Evolutionary conservation across 257 asterid genomes (phyloP).

Genomic region (Paraleonurus japonicus): DNA sequence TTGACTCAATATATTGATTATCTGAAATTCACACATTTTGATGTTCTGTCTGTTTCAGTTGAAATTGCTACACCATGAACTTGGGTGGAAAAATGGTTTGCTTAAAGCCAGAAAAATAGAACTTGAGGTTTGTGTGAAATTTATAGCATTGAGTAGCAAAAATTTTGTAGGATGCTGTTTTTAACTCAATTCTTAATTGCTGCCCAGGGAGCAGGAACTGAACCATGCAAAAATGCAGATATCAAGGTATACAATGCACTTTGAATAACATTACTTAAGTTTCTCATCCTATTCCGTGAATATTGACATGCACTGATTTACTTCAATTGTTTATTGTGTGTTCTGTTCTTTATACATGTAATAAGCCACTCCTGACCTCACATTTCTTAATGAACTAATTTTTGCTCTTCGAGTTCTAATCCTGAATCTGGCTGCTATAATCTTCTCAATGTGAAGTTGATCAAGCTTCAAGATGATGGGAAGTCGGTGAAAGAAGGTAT

Average conservation of each 20-base stretch:
- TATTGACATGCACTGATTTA: not conserved
- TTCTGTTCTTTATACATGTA: not conserved
- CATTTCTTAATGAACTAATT: not conserved
- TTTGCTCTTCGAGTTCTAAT: not conserved
- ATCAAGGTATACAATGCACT: slow-evolving; percentile 42
- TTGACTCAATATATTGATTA: not conserved
- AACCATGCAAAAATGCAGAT: slow-evolving; percentile 27
- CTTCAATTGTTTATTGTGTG: not conserved
- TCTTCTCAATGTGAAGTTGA: slow-evolving; percentile 17
- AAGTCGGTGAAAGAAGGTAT: slow-evolving; percentile 27
- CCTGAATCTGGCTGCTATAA: slow-evolving; percentile 13
- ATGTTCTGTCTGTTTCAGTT: slow-evolving; percentile 38
- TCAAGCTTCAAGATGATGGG: slow-evolving; percentile 20
- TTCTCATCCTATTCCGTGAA: not conserved
- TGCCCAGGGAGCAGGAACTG: slow-evolving; percentile 34
- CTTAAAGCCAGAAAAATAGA: slow-evolving; percentile 45
- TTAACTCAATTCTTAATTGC: slow-evolving; percentile 8
- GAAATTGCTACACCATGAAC: slow-evolving; percentile 64
- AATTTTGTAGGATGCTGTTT: not conserved
- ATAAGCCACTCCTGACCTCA: not conserved
- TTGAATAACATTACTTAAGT: not conserved
- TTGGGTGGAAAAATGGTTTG: slow-evolving; percentile 58
- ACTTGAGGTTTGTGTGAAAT: slow-evolving; percentile 40
- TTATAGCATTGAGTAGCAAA: not conserved
- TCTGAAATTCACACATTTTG: slow-evolving; percentile 1